Percentiles rank a stretch among this genome's conserved stretches.
phyloP scores from a whole-genome alignment of 2,329 filamentous ascomycete species.

The Diaporthe aspalathi region DNA sequence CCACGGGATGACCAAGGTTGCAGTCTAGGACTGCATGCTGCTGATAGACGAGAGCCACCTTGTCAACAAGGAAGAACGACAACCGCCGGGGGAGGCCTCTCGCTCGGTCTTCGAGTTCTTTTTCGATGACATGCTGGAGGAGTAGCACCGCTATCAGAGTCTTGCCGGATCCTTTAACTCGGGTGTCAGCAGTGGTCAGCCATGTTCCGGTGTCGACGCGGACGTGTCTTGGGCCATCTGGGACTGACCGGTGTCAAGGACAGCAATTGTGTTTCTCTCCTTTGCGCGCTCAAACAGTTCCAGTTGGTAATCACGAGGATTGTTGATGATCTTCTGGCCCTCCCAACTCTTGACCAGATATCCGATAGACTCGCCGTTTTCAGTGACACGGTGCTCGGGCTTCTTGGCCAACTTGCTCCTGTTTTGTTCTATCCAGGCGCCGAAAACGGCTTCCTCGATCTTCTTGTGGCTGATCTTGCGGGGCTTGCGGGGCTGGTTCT shows the following conservation, averaged over 20 bases:
- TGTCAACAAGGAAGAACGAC: slow-evolving; percentile 91
- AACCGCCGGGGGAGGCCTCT: slow-evolving; percentile 70
- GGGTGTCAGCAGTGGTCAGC: slow-evolving; percentile 39
- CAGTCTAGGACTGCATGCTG: slow-evolving; percentile 84
- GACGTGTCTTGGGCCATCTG: background rate
- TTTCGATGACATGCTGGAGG: slow-evolving; percentile 78
- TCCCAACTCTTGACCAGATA: slow-evolving; percentile 52
- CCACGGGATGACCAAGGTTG: slow-evolving; percentile 82
- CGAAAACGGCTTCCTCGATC: slow-evolving; percentile 62
- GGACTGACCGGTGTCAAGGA: slow-evolving; percentile 82
- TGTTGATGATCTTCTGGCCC: slow-evolving; percentile 72
- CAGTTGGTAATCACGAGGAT: slow-evolving; percentile 88
- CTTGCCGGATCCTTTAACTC: slow-evolving; percentile 83
- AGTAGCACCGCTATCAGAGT: slow-evolving; percentile 94
- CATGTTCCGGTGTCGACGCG: background rate
- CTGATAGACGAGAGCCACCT: slow-evolving; percentile 89
- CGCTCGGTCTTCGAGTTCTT: slow-evolving; percentile 78
- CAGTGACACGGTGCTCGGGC: slow-evolving; percentile 42
- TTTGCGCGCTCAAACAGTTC: slow-evolving; percentile 93
- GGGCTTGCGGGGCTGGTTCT: slow-evolving; percentile 47
- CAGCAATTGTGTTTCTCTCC: slow-evolving; percentile 86
- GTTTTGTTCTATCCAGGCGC: slow-evolving; percentile 54
- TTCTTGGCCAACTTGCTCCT: slow-evolving; percentile 51
- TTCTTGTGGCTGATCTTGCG: slow-evolving; percentile 58
- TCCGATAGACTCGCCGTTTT: slow-evolving; percentile 48